phyloP scores from a whole-genome alignment of 768 basidiomycete species.

The Sistotremastrum suecicum region DNA sequence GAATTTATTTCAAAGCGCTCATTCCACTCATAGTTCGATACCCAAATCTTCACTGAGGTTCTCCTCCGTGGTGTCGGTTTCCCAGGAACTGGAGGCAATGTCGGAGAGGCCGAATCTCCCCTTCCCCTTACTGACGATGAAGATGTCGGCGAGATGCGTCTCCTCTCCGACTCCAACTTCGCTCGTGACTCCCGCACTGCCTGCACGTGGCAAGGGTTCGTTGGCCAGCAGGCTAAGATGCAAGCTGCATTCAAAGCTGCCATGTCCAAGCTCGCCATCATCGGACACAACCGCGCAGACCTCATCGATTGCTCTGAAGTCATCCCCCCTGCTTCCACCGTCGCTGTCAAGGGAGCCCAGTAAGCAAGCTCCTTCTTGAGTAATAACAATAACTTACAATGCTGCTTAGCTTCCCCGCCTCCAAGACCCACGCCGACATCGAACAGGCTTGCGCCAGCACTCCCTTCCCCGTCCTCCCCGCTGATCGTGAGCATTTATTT shows the following conservation, averaged over 20 bases:
- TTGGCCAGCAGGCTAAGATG: slow-evolving; percentile 11
- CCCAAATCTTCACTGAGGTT: slow-evolving; percentile 6
- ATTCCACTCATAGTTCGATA: slow-evolving; percentile 5
- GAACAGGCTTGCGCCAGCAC: slow-evolving; percentile 1
- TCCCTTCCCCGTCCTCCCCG: slow-evolving; percentile 1
- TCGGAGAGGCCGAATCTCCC: slow-evolving; percentile 14
- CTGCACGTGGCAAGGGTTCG: slow-evolving; percentile 17
- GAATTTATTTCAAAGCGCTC: neutral
- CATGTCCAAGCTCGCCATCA: slow-evolving; percentile 13
- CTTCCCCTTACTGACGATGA: slow-evolving; percentile 1
- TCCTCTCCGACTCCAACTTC: slow-evolving; percentile 14
- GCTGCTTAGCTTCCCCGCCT: slow-evolving; percentile 8
- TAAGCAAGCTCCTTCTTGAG: neutral
- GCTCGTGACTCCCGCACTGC: slow-evolving; percentile 18
- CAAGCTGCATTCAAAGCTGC: slow-evolving; percentile 9
- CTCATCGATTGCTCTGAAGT: slow-evolving; percentile 14
- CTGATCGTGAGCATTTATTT: neutral
- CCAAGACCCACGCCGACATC: slow-evolving; percentile 4
- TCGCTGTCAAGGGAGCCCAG: neutral
- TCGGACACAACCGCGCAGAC: slow-evolving; percentile 8
- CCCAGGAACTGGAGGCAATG: slow-evolving; percentile 12
- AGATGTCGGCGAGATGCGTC: slow-evolving; percentile 13
- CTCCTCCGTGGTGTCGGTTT: slow-evolving; percentile 9
- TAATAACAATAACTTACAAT: slow-evolving; percentile 1
- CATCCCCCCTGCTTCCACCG: slow-evolving; percentile 7